These are phyloP conservation scores for Colletotrichum sp. DNA, from an alignment of 2,329 filamentous ascomycete genomes.

Conservation along the genomic window DNA sequence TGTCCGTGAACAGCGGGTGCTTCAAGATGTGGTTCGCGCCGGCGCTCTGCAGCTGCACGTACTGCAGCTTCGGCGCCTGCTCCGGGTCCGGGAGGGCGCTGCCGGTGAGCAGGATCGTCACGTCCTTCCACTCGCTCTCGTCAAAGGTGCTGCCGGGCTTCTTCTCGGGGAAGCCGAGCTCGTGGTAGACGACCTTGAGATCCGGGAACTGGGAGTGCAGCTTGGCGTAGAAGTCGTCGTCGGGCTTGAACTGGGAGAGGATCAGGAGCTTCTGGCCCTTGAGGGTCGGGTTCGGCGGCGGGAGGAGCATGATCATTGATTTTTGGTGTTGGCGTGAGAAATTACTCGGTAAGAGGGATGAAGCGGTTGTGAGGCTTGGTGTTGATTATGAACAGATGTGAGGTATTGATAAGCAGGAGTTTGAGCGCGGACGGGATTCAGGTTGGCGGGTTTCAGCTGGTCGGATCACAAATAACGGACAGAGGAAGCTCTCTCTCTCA, in stretches of 20 bases:
- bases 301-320: slow-evolving; percentile 18
- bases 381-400: background rate
- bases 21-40: slow-evolving; percentile 56
- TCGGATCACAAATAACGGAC: background rate
- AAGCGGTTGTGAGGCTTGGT: background rate
- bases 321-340: background rate
- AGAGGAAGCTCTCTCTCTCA: background rate
- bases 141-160: slow-evolving; percentile 28
- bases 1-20: slow-evolving; percentile 53
- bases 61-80: slow-evolving; percentile 51
- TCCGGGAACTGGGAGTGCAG: slow-evolving; percentile 47
- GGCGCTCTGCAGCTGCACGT: slow-evolving; percentile 60
- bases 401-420: background rate
- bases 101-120: slow-evolving; percentile 54
- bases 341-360: background rate
- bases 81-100: slow-evolving; percentile 45
- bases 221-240: slow-evolving; percentile 37
- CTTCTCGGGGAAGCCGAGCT: slow-evolving; percentile 33
- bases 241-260: slow-evolving; percentile 35
- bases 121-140: slow-evolving; percentile 48
- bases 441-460: background rate
- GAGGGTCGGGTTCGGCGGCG: slow-evolving; percentile 15
- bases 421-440: background rate
- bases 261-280: slow-evolving; percentile 54
- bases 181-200: slow-evolving; percentile 41